Evolutionary conservation across 352 stramenopile species (phyloP), one percentile per base, ranked within the genome.

Genomic region (Pythium pyrilobum): DNA sequence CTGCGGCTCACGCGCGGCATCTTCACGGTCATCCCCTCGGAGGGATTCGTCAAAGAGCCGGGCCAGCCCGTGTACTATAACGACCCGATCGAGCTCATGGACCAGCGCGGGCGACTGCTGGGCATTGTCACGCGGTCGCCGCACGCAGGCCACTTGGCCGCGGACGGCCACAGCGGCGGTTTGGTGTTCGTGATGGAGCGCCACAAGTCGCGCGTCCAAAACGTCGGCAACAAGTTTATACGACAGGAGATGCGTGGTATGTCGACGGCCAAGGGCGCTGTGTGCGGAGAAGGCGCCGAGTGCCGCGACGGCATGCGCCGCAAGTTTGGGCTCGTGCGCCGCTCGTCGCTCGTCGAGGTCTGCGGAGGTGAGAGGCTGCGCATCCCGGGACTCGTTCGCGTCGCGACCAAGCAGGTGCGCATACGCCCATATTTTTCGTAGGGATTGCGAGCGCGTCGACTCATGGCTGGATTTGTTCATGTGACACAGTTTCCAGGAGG

Each of bases 61-160:
- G 65, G 56, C 3, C 64, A 77, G 36, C 68, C 68, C 2, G 68
- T 77, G 51, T 72, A 60, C 52, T 77, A 74, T 44, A 69, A 69
- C 40, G 68, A 74, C 13, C 68, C 68, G n/a, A 61, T 77, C 32
- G 43, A 67, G 37, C 63, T 77, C 23, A 44, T 64, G 24, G 66
- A 74, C 36, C 59, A 69, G 49, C 40, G 56, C 33, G 65, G 66
- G 8, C 68, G 65, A 15, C 24, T 64, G 39, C 20, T 77, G 33
- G 68, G 68, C 47, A 64, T 77, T 27, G 55, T 58, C 15, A 21
- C 42, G 29, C 53, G 59, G 12, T 59, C 55, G 16, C 65, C 68
- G 27, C 59, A 59, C 32, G 43, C 52, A 1, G 68, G 65, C 7
- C 58, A 77, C 44, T 36, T 77, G 7, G 61, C 65, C 13, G 58